Conservation (phyloP, 495 filamentous ascomycete genomes). For the Aspergillus bertholletiae region DNA sequence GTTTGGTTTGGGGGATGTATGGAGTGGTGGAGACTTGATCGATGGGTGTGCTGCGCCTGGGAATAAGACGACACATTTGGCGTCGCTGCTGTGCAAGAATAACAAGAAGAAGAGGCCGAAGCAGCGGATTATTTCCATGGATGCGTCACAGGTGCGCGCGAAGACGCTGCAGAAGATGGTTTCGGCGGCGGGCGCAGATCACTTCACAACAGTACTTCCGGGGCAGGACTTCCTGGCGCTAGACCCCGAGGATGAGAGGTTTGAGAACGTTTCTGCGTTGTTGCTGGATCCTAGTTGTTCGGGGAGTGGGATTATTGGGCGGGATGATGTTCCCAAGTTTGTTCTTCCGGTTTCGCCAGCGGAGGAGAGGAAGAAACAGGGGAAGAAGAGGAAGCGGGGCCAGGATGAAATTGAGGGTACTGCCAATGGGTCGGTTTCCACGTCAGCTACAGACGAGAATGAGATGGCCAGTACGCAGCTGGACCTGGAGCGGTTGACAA, state of each 20-base stretch:
- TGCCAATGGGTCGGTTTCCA: not conserved
- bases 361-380: constrained; percentile 22
- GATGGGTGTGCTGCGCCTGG: constrained; percentile 93
- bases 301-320: constrained; percentile 87
- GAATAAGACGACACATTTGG: constrained; percentile 95
- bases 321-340: constrained; percentile 68
- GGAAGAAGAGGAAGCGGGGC: constrained; percentile 44
- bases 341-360: constrained; percentile 35
- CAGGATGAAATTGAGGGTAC: constrained; percentile 14
- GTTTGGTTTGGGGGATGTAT: constrained; percentile 44
- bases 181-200: constrained; percentile 62
- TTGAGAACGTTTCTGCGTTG: constrained; percentile 62
- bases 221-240: constrained; percentile 77
- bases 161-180: constrained; percentile 81
- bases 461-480: constrained; percentile 22
- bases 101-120: constrained; percentile 16
- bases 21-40: constrained; percentile 68
- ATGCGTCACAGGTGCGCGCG: constrained; percentile 50
- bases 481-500: constrained; percentile 53
- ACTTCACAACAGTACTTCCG: constrained; percentile 58
- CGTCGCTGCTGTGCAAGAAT: constrained; percentile 56
- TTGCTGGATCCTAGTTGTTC: constrained; percentile 92
- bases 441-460: constrained; percentile 33
- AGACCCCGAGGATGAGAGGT: constrained; percentile 53
- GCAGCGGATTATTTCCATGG: constrained; percentile 39